phyloP scores from a whole-genome alignment of 768 basidiomycete species.

The Flagelloscypha sp. region DNA sequence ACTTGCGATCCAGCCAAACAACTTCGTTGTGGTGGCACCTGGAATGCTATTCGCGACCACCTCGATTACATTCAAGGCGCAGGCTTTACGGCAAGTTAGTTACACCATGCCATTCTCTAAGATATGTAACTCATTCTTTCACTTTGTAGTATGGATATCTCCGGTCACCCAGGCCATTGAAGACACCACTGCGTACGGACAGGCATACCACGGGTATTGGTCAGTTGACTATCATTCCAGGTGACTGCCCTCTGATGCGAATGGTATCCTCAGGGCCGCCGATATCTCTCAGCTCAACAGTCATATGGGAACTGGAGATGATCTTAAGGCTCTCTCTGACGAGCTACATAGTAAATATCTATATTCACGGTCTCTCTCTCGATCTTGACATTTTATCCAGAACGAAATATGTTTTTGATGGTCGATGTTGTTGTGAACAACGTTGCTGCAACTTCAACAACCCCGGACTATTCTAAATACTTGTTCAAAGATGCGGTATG shows the following conservation, averaged over 20 bases:
- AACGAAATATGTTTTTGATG: constrained; percentile 57
- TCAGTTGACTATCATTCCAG: too few relatives aligned
- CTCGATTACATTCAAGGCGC: constrained; percentile 82
- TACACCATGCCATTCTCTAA: not conserved
- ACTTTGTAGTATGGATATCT: constrained; percentile 64
- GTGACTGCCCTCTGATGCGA: too few relatives aligned
- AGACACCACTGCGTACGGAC: constrained; percentile 65
- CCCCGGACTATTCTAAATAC: constrained; percentile 56
- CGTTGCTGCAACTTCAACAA: constrained; percentile 62
- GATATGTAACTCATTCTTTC: constrained; percentile 1
- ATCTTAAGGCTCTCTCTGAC: constrained; percentile 56
- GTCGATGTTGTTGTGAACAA: constrained; percentile 83
- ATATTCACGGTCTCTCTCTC: constrained; percentile 11
- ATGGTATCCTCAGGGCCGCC: too few relatives aligned
- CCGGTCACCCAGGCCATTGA: constrained; percentile 75
- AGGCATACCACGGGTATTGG: constrained; percentile 87
- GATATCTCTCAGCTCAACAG: constrained; percentile 61
- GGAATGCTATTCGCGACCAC: constrained; percentile 63
- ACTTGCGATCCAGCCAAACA: constrained; percentile 51
- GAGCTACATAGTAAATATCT: constrained; percentile 73
- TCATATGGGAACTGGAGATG: constrained; percentile 64
- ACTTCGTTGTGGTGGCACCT: constrained; percentile 85
- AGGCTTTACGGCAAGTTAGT: constrained; percentile 69
- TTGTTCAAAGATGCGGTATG: constrained; percentile 58
- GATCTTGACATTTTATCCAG: constrained; percentile 2